Conservation (phyloP, 495 filamentous ascomycete genomes). For the Trichoderma gamsii region DNA sequence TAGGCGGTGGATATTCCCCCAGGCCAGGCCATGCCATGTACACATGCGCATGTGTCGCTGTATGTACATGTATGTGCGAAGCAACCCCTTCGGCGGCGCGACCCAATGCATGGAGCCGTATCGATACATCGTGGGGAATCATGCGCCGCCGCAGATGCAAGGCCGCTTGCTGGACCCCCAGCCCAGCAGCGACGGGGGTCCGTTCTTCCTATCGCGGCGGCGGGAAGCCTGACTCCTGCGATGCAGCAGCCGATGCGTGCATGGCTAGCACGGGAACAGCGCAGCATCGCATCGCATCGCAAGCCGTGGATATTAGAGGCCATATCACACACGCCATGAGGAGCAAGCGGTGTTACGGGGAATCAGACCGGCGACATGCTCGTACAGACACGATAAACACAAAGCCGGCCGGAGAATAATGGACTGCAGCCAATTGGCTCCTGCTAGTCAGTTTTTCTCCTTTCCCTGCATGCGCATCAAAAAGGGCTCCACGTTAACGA, state of each 20-base stretch:
- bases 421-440: not conserved
- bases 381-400: not conserved
- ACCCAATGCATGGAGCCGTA: not conserved
- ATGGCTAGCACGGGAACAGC: no score
- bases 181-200: not conserved
- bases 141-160: not conserved
- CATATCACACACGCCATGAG: no score
- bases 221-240: no score
- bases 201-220: not conserved
- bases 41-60: not conserved
- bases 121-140: conserved; percentile 12
- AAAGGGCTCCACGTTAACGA: not conserved
- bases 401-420: not conserved
- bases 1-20: not conserved
- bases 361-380: no score
- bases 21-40: not conserved
- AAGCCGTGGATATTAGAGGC: no score
- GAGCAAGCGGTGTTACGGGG: no score
- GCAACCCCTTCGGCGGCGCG: not conserved
- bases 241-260: no score
- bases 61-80: not conserved
- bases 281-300: no score
- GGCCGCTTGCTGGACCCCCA: not conserved
- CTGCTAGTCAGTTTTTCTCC: not conserved
- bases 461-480: conserved; percentile 7